Conservation (phyloP, 495 filamentous ascomycete genomes). For the Margaritispora aquatica region DNA sequence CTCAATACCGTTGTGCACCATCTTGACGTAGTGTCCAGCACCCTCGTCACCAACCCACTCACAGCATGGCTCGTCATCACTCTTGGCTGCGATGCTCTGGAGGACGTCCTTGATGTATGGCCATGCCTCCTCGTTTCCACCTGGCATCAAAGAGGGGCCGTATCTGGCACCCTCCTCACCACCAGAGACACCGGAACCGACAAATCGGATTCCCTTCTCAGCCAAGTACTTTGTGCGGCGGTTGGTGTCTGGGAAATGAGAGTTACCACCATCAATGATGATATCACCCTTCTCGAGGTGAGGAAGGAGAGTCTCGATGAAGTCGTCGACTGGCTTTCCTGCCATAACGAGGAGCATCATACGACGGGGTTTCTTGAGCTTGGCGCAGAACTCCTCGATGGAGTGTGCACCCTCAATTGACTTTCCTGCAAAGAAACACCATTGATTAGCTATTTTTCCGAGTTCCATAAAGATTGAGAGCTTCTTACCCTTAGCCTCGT, state of each 20-base stretch:
- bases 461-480: conserved; percentile 2
- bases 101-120: conserved; percentile 98
- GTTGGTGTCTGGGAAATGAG: conserved; percentile 98
- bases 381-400: conserved; percentile 85
- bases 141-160: conserved; percentile 96
- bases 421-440: conserved; percentile 53
- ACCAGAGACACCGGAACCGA: conserved; percentile 95
- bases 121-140: conserved; percentile 97
- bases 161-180: conserved; percentile 99
- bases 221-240: conserved; percentile 82
- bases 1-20: conserved; percentile 99
- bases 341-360: conserved; percentile 99
- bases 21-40: conserved; percentile 99
- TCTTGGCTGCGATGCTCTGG: conserved; percentile 96
- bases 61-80: conserved; percentile 92
- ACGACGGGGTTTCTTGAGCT: conserved; percentile 92
- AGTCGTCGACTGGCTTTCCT: conserved; percentile 94
- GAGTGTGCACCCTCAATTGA: conserved; percentile 89
- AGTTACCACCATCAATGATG: conserved; percentile 99
- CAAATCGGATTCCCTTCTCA: conserved; percentile 87
- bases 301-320: conserved; percentile 92
- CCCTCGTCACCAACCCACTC: conserved; percentile 99
- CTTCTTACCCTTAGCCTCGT: conserved; percentile 79
- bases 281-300: conserved; percentile 89
- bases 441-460: conserved; percentile 4